phyloP scores from a whole-genome alignment of 1,284 basidiomycete genomes.

The Microbotryum scabiosae region DNA sequence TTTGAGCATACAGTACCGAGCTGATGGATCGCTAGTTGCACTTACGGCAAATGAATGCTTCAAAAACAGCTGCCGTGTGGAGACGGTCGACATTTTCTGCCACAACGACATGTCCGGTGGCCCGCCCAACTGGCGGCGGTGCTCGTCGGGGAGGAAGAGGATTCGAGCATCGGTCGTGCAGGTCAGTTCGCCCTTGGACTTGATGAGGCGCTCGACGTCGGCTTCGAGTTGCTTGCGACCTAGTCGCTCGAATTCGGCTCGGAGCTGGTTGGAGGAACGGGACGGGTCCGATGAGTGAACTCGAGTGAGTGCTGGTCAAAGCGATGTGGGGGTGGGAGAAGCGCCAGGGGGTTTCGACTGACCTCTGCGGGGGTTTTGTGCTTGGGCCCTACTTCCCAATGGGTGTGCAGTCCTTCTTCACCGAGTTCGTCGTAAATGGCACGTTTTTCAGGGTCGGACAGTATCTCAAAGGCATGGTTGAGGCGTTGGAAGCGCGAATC shows the following conservation, averaged over 20 bases:
- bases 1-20: not conserved
- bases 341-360: slow-evolving; percentile 18
- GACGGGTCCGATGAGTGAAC: not conserved
- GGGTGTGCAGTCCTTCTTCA: slow-evolving; percentile 49
- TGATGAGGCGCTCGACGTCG: slow-evolving; percentile 46
- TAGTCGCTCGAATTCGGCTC: slow-evolving; percentile 46
- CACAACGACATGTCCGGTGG: slow-evolving; percentile 5
- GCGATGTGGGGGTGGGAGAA: not conserved
- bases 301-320: not conserved
- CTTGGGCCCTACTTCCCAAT: slow-evolving; percentile 44
- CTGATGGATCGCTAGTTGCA: not conserved
- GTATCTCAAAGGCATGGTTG: slow-evolving; percentile 52
- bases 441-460: slow-evolving; percentile 66
- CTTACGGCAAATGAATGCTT: slow-evolving; percentile 28
- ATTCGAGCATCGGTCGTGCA: slow-evolving; percentile 24
- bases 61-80: slow-evolving; percentile 22
- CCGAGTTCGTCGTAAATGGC: slow-evolving; percentile 70
- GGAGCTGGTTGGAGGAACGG: slow-evolving; percentile 41
- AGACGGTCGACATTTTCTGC: slow-evolving; percentile 13
- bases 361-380: slow-evolving; percentile 52
- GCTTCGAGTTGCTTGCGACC: slow-evolving; percentile 45
- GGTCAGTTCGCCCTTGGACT: slow-evolving; percentile 42
- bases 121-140: slow-evolving; percentile 11
- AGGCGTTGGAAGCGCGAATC: slow-evolving; percentile 60
- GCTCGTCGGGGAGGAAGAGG: slow-evolving; percentile 16